Percentiles rank a stretch among this genome's conserved stretches.
Conservation (phyloP, 179 eudicot genomes). For the Gypsophila paniculata region DNA sequence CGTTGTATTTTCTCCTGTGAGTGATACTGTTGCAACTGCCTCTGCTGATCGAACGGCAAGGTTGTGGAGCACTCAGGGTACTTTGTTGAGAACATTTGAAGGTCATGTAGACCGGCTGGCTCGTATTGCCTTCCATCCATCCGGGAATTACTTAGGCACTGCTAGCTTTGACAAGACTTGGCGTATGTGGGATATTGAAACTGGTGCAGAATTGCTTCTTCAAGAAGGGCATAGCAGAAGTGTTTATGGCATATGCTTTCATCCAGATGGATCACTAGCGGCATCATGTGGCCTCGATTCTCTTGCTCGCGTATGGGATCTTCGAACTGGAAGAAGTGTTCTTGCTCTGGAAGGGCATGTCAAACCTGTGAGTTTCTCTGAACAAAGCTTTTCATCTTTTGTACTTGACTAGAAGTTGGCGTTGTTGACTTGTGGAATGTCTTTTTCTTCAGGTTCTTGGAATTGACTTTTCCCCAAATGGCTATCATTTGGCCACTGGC, state of each 20-base stretch:
- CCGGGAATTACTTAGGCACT: constrained; percentile 92
- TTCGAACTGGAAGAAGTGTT: constrained; percentile 84
- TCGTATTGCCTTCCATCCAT: constrained; percentile 86
- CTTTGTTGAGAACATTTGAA: constrained; percentile 52
- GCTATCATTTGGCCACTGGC: constrained; percentile 87
- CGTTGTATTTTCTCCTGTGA: constrained; percentile 69
- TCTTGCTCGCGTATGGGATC: constrained; percentile 95
- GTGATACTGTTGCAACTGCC: constrained; percentile 66
- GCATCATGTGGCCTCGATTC: constrained; percentile 90
- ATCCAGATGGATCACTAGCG: constrained; percentile 82
- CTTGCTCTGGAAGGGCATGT: constrained; percentile 94
- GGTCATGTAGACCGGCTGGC: constrained; percentile 94
- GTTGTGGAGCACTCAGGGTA: constrained; percentile 70
- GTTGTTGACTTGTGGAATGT: constrained; percentile 16
- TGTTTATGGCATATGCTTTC: constrained; percentile 76
- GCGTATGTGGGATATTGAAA: constrained; percentile 90
- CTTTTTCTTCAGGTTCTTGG: constrained; percentile 57
- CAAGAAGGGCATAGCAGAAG: constrained; percentile 98
- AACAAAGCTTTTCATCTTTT: background rate
- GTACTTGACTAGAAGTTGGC: background rate
- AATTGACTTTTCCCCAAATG: constrained; percentile 83
- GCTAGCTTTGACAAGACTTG: constrained; percentile 96
- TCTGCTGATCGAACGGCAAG: constrained; percentile 91
- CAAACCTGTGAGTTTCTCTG: constrained; percentile 57
- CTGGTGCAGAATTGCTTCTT: constrained; percentile 79